These are phyloP conservation scores for Neopestalotiopsis clavispora DNA, from an alignment of 2,329 filamentous ascomycete species.

Conservation along the genomic window DNA sequence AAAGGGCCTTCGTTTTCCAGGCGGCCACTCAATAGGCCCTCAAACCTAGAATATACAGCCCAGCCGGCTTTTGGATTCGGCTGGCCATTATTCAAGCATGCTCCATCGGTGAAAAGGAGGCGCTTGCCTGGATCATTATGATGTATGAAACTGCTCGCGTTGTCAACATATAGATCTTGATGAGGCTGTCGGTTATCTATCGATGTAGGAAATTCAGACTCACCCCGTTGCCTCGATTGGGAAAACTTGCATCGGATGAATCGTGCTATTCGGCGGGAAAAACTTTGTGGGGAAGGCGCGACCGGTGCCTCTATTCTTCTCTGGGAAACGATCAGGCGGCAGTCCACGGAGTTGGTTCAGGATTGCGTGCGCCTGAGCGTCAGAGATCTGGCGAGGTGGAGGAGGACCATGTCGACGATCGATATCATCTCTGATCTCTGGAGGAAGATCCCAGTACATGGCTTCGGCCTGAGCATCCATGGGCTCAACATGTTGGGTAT, in stretches of 20 bases:
- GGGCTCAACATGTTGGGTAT: not conserved
- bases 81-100: constrained; percentile 48
- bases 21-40: constrained; percentile 30
- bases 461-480: not conserved
- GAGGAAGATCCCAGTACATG: not conserved
- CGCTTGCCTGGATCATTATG: constrained; percentile 31
- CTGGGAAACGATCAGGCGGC: not conserved
- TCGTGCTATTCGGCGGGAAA: constrained; percentile 26
- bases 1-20: constrained; percentile 50
- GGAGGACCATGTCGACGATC: not conserved
- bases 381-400: not conserved
- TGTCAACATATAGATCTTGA: not conserved
- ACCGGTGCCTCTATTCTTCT: constrained; percentile 34
- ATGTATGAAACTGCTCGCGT: constrained; percentile 31
- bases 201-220: not conserved
- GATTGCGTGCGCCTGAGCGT: not conserved
- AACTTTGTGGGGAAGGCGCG: constrained; percentile 39
- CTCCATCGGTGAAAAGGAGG: constrained; percentile 52
- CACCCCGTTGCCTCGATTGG: constrained; percentile 7
- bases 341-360: not conserved
- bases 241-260: constrained; percentile 34
- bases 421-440: not conserved
- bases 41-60: constrained; percentile 38
- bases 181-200: not conserved
- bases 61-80: constrained; percentile 44